Base-by-base conservation (phyloP, 345 rosid genomes). In the Punica granatum region DNA sequence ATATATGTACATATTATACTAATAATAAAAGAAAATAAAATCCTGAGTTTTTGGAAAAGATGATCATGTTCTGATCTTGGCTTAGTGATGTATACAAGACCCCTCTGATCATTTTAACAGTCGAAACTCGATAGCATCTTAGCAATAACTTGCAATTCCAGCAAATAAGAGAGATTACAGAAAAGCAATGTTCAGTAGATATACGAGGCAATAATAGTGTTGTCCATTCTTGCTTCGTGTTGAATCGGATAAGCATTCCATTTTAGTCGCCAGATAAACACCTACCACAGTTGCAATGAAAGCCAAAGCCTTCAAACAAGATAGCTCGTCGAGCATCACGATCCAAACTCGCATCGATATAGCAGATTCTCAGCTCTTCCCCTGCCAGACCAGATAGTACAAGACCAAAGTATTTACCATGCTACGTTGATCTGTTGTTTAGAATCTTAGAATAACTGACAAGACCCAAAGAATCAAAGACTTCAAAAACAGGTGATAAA, bases 331-430 rank as follows among this genome's bases (percentile, higher is more conserved):
- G 75, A 37, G 90, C 95, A 68, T 85, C 80, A 58, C 37, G 80
- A 74, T 82, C 83, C 90, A 92, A 79, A 72, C 98, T 88, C 39
- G 89, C 86, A 73, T 90, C 96, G 60, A 88, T 88, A 64, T 88
- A 92, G 76, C 96, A 83, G 48, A 88, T 90, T 36, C 88, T 81
- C 41, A 92, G 92, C 82, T 90, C 97, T 82, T 92, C 96, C 36
- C 85, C 98, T 92, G 78, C 78, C 78, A 74, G 58, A 74, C 64
- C 7, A 43, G 37, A 12, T 25, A 48, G 31, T 26, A 32, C 31
- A 3, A 23, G 26, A 6, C 28, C 30, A 56, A 56, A 56, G 26
- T 23, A 26, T 56, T 15, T 0, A 56, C n/a, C n/a, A 68, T 21
- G 8, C 4, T 15, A 59, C 7, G 7, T 21, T 18, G 31, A 60